Percentiles rank a stretch among this genome's conserved stretches.
phyloP scores from a whole-genome alignment of 495 filamentous ascomycete genomes.

The Cladorrhinum samala region DNA sequence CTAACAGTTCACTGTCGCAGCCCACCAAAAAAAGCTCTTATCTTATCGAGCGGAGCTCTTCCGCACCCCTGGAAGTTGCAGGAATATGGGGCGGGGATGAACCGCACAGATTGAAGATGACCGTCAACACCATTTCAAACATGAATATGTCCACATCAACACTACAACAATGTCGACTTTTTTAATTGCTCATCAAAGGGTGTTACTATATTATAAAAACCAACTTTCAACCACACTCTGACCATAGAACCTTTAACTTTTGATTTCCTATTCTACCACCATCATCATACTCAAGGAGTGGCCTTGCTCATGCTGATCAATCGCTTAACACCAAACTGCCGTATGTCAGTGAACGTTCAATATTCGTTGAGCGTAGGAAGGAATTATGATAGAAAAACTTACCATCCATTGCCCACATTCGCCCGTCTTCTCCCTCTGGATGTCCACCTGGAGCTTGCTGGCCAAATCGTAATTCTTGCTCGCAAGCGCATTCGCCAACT shows the following conservation, averaged over 20 bases:
- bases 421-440: constrained; percentile 73
- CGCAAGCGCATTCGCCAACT: constrained; percentile 62
- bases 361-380: not conserved
- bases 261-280: not conserved
- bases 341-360: constrained; percentile 7
- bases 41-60: too few relatives aligned
- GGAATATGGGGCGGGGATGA: too few relatives aligned
- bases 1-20: not conserved
- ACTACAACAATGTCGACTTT: too few relatives aligned
- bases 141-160: too few relatives aligned
- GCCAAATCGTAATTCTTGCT: constrained; percentile 72
- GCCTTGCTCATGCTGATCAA: constrained; percentile 86
- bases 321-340: constrained; percentile 84
- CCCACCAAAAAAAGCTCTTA: not conserved
- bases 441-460: constrained; percentile 65
- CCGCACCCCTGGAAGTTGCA: too few relatives aligned
- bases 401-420: constrained; percentile 97
- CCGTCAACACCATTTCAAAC: too few relatives aligned
- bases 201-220: not conserved
- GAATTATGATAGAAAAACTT: constrained; percentile 31
- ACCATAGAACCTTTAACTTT: not conserved
- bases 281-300: constrained; percentile 43
- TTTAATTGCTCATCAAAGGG: not conserved
- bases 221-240: not conserved
- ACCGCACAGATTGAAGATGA: too few relatives aligned